Base-by-base conservation (phyloP, 148 eudicot species). In the Drosera capensis region DNA sequence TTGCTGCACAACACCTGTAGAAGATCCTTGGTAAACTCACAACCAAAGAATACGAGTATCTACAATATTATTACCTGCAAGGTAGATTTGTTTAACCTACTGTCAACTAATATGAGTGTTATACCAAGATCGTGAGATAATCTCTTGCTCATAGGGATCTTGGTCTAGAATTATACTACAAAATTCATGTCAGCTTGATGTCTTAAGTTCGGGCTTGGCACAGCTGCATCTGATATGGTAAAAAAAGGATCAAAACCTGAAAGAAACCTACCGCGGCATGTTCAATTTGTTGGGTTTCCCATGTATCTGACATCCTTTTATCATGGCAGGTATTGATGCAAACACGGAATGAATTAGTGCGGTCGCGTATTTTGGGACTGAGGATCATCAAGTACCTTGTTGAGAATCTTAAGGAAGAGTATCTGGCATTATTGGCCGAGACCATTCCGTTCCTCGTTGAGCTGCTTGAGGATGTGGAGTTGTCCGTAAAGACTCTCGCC, bases 401-500 rank as follows among this genome's bases (percentile, higher is more conserved):
- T 23, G 82, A 78, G 59, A 75, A 73, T 65, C 65, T 90, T 60
- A 90, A 76, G 52, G 97, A 90, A 51, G 97, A 90, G 58, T 90
- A 75, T 68, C 43, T 84, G 48, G 87, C 67, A 11, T 64, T 84
- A 21, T 55, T 90, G 68, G 71, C 95, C 5, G 97, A 90, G 54
- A 83, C 95, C 14, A 84, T 90, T 21, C 95, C 97, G 28, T 90
- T 80, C 87, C 84, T 90, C 1, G 82, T 79, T 26, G 97, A 90
- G 66, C 56, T 84, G 65, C 75, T 90, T 14, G 97, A 90, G 66
- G 97, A 90, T 57, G 76, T 66, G 2, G 97, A 90, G 70, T 68
- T 64, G 40, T 59, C 77, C 12, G 93, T 90, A 24, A 90, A 84
- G 57, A 68, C 82, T 14, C 87, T 84, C 46, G 95, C 97, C 2